Base-by-base conservation (phyloP, 2,329 filamentous ascomycete species). In the Penicillium sp. region DNA sequence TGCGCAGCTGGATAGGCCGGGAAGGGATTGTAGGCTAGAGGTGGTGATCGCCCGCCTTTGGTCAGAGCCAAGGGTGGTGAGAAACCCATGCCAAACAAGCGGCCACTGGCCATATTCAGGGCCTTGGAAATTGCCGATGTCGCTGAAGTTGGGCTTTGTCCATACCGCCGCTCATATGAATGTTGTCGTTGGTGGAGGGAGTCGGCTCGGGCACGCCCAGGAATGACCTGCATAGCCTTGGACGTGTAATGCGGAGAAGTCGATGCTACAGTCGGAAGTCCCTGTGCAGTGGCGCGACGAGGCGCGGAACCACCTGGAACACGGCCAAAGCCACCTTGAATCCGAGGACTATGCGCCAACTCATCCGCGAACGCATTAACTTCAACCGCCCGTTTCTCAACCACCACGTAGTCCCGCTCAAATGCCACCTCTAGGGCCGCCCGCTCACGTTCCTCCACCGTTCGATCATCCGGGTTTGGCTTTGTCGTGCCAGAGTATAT, bases 351-450 rank as follows among this genome's bases (percentile, higher is more conserved):
- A 54, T 92, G 90, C 46, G 92, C 93, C 71, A 99, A 81, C 76
- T 98, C 94, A 75, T 99, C 95, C 22, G 95, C 95, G 69, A 99
- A 89, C 2, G 95, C 95, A 74, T 99, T 98, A 52, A 99, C 94
- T 75, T 98, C 94, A 11, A 99, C 93, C 19, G 92, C 90, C 64
- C 89, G 88, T 79, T 97, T 96, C 78, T 99, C 95, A 13, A 99
- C 91, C 27, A 98, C 83, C 19, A 99, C 94, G 69, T 98, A 99
- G 65, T 98, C 95, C 64, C 94, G 87, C 72, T 96, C 93, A 67
- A 96, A 90, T 1, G 90, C 90, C 50, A 96, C 87, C 64, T 98
- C 94, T 68, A 96, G 91, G 2, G 91, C 92, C 3, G 89, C 89
- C 47, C 83, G 82, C 64, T 89, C 87, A 41, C 82, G 81, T 51